Evolutionary conservation across 257 asterid species (phyloP).

Genomic region (Anisodus tanguticus): DNA sequence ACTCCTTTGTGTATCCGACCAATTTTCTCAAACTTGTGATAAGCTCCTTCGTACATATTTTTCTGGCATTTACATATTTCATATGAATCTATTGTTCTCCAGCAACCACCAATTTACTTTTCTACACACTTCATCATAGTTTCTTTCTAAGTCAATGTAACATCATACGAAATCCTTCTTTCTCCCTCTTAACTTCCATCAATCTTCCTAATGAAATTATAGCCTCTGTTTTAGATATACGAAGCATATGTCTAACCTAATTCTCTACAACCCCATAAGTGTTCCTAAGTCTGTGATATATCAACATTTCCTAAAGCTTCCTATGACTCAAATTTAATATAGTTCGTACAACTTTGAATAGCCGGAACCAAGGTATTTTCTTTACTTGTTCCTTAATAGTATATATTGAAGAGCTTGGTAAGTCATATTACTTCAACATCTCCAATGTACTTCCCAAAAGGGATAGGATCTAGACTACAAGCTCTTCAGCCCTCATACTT

Average conservation of each 20-base stretch:
- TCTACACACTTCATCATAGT: neutral
- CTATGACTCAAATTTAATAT: neutral
- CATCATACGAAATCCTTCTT: neutral
- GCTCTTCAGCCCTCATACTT: neutral
- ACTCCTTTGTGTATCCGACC: no score
- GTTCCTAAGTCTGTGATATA: constrained; percentile 13
- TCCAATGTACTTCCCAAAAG: neutral
- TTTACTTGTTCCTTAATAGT: neutral
- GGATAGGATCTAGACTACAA: neutral
- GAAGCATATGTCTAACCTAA: neutral
- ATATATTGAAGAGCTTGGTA: neutral
- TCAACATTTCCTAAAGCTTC: constrained; percentile 13
- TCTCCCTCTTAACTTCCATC: neutral
- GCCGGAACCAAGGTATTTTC: neutral
- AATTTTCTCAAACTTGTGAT: no score
- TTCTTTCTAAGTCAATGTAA: neutral
- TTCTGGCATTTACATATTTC: no score
- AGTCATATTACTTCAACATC: neutral
- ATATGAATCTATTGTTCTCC: no score
- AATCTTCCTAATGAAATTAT: neutral
- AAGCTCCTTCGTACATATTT: no score
- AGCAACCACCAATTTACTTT: neutral
- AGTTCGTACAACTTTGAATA: neutral
- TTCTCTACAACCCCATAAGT: neutral
- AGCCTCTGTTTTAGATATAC: neutral